Conservation (phyloP, 352 stramenopile species). For the Phytophthora cryptogea region DNA sequence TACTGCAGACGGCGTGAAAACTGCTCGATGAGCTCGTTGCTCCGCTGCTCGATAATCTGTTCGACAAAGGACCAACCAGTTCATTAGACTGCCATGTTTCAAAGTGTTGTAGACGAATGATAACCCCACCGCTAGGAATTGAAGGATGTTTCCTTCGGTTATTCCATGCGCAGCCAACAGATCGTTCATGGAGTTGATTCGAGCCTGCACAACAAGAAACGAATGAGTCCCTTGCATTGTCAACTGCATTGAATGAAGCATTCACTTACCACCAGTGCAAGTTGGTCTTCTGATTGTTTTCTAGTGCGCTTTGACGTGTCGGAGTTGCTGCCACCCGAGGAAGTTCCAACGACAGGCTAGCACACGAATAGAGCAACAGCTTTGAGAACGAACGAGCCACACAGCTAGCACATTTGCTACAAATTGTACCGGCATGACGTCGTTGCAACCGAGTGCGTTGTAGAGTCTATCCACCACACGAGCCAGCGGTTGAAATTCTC, state of each 20-base stretch:
- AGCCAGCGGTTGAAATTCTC: conserved; percentile 77
- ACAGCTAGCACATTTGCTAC: neutral
- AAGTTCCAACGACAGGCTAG: conserved; percentile 32
- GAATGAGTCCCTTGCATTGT: neutral
- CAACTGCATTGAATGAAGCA: neutral
- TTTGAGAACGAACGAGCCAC: neutral
- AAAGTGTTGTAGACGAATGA: neutral
- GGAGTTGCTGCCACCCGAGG: conserved; percentile 27
- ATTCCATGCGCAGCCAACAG: conserved; percentile 75
- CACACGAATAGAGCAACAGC: neutral
- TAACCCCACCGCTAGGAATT: conserved; percentile 66
- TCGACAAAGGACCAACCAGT: neutral
- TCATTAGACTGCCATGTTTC: neutral
- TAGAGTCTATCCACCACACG: conserved; percentile 76
- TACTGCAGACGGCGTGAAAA: conserved; percentile 71
- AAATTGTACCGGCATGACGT: conserved; percentile 63
- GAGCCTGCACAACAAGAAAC: conserved; percentile 37
- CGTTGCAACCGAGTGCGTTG: conserved; percentile 79
- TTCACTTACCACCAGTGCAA: conserved; percentile 62
- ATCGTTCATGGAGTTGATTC: conserved; percentile 88
- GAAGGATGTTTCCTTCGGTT: conserved; percentile 83
- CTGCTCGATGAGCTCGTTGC: conserved; percentile 80
- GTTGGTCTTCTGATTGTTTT: conserved; percentile 79
- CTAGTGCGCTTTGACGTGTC: conserved; percentile 50
- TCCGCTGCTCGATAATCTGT: conserved; percentile 83